Conservation (phyloP, 2,329 filamentous ascomycete genomes). For the Xylariaceae sp. region DNA sequence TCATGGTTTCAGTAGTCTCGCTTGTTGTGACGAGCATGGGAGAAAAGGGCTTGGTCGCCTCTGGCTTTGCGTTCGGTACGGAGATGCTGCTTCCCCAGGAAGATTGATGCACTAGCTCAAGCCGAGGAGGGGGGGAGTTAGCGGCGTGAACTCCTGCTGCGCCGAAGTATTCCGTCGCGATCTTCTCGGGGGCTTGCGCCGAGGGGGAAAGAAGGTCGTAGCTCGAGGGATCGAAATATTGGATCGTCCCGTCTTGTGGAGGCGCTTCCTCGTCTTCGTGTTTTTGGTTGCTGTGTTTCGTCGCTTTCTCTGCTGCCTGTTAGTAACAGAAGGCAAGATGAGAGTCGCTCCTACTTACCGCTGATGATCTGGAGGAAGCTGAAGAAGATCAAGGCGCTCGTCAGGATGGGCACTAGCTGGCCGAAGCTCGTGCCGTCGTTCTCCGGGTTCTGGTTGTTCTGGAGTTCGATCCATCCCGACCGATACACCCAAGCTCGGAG, state of each 20-base stretch:
- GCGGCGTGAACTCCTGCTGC: not conserved
- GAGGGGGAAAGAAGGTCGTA: conserved; percentile 24
- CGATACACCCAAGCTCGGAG: conserved; percentile 40
- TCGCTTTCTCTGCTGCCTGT: conserved; percentile 30
- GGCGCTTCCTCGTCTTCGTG: conserved; percentile 25
- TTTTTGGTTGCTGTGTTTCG: conserved; percentile 24
- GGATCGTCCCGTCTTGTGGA: conserved; percentile 19
- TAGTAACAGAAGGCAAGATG: not conserved
- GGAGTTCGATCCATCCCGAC: conserved; percentile 34
- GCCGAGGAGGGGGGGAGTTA: conserved; percentile 7
- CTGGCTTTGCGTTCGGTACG: not conserved
- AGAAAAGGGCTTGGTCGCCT: not conserved
- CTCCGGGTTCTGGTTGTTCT: conserved; percentile 39
- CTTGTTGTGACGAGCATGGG: conserved; percentile 7
- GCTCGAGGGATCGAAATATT: conserved; percentile 29
- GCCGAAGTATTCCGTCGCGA: conserved; percentile 11
- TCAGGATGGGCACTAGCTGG: conserved; percentile 46
- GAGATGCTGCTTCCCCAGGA: conserved; percentile 18
- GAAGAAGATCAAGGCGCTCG: conserved; percentile 42
- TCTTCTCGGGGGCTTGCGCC: conserved; percentile 15
- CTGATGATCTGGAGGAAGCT: conserved; percentile 41
- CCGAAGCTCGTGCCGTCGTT: conserved; percentile 45
- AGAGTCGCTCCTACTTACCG: conserved; percentile 26
- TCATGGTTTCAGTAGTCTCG: too few species aligned
- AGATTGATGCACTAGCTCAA: conserved; percentile 21